phyloP scores from a whole-genome alignment of 2,329 filamentous ascomycete species.

The Botrytis paeoniae region DNA sequence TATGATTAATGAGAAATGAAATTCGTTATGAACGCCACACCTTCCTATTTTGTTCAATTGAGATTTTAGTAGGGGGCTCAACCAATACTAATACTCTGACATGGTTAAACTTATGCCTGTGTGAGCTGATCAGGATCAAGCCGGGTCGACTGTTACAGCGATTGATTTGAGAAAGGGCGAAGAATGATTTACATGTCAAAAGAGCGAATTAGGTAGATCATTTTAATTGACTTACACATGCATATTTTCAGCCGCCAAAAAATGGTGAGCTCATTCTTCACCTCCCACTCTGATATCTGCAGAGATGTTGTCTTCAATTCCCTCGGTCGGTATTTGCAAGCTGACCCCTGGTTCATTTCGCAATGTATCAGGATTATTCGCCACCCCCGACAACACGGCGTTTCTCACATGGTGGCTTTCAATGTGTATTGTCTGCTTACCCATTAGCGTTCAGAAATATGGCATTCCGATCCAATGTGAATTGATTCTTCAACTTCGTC shows the following conservation, averaged over 20 bases:
- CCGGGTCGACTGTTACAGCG: background rate
- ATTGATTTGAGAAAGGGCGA: background rate
- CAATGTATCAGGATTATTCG: background rate
- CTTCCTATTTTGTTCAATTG: background rate
- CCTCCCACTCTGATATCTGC: background rate
- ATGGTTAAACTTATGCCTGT: background rate
- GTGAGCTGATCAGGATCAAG: background rate
- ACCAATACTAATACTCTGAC: background rate
- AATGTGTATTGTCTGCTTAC: background rate
- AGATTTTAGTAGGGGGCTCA: background rate
- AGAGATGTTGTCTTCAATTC: background rate
- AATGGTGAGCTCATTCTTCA: background rate
- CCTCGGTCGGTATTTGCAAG: background rate
- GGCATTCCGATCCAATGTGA: background rate
- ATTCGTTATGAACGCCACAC: background rate
- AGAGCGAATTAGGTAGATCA: background rate
- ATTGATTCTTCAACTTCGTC: no score
- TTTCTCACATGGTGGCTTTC: background rate
- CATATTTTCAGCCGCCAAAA: background rate
- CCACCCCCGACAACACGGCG: background rate
- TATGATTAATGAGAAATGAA: slow-evolving; percentile 2
- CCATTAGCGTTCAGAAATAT: background rate
- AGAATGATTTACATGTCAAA: background rate
- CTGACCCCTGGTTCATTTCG: background rate
- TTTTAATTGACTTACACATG: background rate